A percentile compares a stretch with the other conserved stretches of the same genome.
These are phyloP conservation scores for Chrysanthemum lavandulifolium DNA, from an alignment of 129 eudicot genomes.

Conservation along the genomic window DNA sequence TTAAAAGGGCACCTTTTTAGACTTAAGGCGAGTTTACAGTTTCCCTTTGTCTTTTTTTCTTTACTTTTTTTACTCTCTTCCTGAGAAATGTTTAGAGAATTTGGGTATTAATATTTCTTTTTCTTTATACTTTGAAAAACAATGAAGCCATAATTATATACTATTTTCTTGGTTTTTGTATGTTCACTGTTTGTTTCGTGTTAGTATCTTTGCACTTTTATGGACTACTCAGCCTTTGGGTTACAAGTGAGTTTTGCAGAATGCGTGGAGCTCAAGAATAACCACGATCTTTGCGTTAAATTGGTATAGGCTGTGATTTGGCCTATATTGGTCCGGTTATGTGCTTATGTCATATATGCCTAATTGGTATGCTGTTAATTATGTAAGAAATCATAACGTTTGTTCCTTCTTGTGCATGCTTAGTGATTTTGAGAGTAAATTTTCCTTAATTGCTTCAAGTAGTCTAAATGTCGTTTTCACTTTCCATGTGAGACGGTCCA, in stretches of 20 bases:
- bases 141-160: conserved; percentile 30
- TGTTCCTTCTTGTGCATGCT: too few species aligned
- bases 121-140: conserved; percentile 28
- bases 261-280: too few species aligned
- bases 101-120: conserved; percentile 22
- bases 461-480: not conserved
- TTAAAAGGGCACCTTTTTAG: conserved; percentile 27
- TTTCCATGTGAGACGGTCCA: not conserved
- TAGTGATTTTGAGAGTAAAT: not conserved
- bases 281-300: too few species aligned
- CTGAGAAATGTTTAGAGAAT: conserved; percentile 31
- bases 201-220: not conserved
- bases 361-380: not conserved
- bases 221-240: not conserved
- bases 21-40: conserved; percentile 30
- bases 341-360: not conserved
- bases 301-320: not conserved
- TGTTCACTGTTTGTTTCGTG: conserved; percentile 1
- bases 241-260: too few species aligned
- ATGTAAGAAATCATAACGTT: not conserved
- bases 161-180: conserved; percentile 20
- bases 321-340: not conserved
- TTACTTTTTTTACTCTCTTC: conserved; percentile 16
- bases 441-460: too few species aligned
- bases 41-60: conserved; percentile 7